Conservation (phyloP, 2,329 filamentous ascomycete species). For the Trichoderma aggressivum region DNA sequence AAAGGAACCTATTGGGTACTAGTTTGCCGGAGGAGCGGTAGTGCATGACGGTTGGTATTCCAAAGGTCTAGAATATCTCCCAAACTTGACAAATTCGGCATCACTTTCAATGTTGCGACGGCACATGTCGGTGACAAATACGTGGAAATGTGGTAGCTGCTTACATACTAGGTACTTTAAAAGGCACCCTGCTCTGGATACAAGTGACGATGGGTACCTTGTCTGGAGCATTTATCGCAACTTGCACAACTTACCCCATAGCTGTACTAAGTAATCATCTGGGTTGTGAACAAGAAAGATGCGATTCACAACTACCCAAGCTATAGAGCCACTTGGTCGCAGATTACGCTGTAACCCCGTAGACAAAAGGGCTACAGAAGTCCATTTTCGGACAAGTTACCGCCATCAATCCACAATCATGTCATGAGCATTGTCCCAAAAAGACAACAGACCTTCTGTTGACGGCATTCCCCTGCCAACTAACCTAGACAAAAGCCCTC, state of each 20-base stretch:
- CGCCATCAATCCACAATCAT: background rate
- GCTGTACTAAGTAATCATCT: background rate
- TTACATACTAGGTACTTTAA: background rate
- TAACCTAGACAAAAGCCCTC: background rate
- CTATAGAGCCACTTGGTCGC: background rate
- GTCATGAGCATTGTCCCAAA: background rate
- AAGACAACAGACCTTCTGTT: background rate
- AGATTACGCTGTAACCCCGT: background rate
- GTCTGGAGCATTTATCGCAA: background rate
- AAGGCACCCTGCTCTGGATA: background rate
- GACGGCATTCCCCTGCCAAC: background rate
- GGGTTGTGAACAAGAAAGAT: background rate
- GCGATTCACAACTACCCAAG: background rate
- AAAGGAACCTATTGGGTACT: background rate
- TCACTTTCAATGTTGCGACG: background rate
- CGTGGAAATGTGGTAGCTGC: background rate
- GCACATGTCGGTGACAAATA: background rate
- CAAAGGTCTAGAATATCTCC: slow-evolving; percentile 1
- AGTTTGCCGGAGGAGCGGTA: background rate
- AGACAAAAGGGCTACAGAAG: background rate
- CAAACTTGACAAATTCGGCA: background rate
- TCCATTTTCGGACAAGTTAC: background rate
- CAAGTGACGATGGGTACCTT: background rate
- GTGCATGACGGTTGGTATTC: background rate
- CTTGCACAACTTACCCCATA: background rate